Base-by-base conservation (phyloP, 371 early-diverging fungal genomes). In the Lichtheimia ramosa region DNA sequence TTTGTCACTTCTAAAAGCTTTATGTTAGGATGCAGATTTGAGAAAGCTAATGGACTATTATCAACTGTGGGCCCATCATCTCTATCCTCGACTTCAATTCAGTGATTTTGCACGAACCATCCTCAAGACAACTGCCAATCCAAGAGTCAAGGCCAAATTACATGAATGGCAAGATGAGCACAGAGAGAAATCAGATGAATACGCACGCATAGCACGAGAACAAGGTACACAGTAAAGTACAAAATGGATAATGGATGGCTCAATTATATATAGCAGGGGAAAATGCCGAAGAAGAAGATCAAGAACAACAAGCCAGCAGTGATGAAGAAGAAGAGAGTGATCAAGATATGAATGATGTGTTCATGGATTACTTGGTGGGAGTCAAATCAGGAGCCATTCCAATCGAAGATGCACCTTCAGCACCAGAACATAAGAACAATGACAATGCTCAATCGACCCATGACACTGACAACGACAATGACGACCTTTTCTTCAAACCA, bases 51-150 rank as follows among this genome's bases (percentile, higher is more conserved):
- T 86, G 65, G 64, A 70, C 0, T 79, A 76, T 53, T 86, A 84
- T 58, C 76, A 78, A 34, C 52, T 82, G 7, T 86, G 87, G 87
- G 84, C 77, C 0, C 77, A 82, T 56, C 64, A 69, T 16, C 59
- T 86, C 0, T 83, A 68, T 54, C 85, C 87, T 8, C 73, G 79
- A 14, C 53, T 82, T 4, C 54, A 50, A 8, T 79, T 83, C 58
- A 43, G 54, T 4, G 71, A 74, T 46, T 82, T 84, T 54, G 65
- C 80, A 27, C 62, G 70, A 25, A 64, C 43, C 28, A 70, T 75
- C 1, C 64, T 69, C 16, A 82, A 72, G 40, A 71, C 72, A 24
- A 78, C 84, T 13, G 55, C 68, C 3, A 41, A 64, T 16, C 50
- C 57, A 28, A 59, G 60, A 2, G 61, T 76, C 25, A 76, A 62